Base-by-base conservation (phyloP, 2,329 filamentous ascomycete species). In the Shiraia sp. region DNA sequence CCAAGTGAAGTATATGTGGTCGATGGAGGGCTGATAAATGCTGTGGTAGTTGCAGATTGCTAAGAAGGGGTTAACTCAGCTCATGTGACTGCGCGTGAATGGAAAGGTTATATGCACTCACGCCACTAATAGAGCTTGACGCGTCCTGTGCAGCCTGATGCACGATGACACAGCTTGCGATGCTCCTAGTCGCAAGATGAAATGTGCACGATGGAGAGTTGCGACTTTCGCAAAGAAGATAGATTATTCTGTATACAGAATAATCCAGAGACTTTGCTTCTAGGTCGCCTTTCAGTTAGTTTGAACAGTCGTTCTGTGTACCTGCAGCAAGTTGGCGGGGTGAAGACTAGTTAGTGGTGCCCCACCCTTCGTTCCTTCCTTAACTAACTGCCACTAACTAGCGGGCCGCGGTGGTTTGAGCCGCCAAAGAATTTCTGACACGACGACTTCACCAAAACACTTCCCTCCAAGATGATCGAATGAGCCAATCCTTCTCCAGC, bases 1-100 rank as follows among this genome's bases (percentile, higher is more conserved):
- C n/a, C 32, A 10, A 17, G 17, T 17, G 5, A 26, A 32, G 25
- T 34, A 14, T 1, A 36, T 16, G 35, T 39, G 24, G 25, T 37
- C 4, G 8, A 22, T 22, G 19, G 10, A 8, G 22, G 24, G 36
- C 32, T 37, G 32, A 24, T 32, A 17, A 32, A 35, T 31, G 46
- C 16, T 36, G 54, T 49, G 47, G 47, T 46, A 45, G 39, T 29
- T 27, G 35, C 40, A 28, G 12, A 39, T 17, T 40, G 33, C 29
- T 40, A 31, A 47, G 57, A 63, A 63, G 40, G 29, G 61, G 64
- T 57, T 55, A 54, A 60, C 32, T 35, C 16, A 15, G 38, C 54
- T 57, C 56, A 65, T 55, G 61, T 66, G 63, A 63, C 49, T 53
- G 36, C 61, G 61, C 51, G 60, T 57, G 34, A 24, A 29, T 12